Base-by-base conservation (phyloP, 1,284 basidiomycete genomes). In the Ceratobasidium sp. region DNA sequence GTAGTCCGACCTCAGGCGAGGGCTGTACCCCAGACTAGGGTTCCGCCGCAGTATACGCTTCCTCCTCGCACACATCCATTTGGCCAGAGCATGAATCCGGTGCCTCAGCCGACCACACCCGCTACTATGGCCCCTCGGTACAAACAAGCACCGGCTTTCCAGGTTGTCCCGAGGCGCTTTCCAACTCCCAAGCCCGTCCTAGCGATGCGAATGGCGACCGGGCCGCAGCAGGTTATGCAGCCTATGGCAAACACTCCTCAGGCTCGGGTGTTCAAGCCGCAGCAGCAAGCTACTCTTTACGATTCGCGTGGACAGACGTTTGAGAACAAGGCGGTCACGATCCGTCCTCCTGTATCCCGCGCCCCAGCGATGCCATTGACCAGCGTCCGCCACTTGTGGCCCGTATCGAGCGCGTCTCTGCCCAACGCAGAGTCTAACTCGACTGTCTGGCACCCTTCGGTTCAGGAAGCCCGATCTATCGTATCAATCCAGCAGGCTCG, bases 401-500 rank as follows among this genome's bases (percentile, higher is more conserved):
- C 71, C 11, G 71, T 60, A 53, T 53, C 60, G 45, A 60, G 60
- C 26, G 71, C 31, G 7, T 45, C 71, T 15, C 49, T 74, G 58
- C 71, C 71, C 60, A 74, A 45, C 28, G 71, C 58, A 11, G 45
- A 74, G 47, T 33, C 60, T 17, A 74, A 64, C 58, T 74, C 71
- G 56, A 61, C 42, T 51, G 60, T 74, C 28, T 74, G 71, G 71
- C 71, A 74, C 47, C 71, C 58, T 4, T 74, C 71, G 58, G n/a
- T 51, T 42, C 71, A 74, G 71, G 71, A 74, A 63, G 71, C 71
- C 45, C 58, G 49, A 53, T 63, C 71, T 63, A 74, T 74, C 23
- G 60, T 74, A 15, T 63, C 45, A 74, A 74, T 74, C 71, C 71
- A 74, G 71, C 71, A 74, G 71, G 71, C 71, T 63, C 71, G 71